Conservation (phyloP, 2,329 filamentous ascomycete genomes). For the Monilinia aucupariae region DNA sequence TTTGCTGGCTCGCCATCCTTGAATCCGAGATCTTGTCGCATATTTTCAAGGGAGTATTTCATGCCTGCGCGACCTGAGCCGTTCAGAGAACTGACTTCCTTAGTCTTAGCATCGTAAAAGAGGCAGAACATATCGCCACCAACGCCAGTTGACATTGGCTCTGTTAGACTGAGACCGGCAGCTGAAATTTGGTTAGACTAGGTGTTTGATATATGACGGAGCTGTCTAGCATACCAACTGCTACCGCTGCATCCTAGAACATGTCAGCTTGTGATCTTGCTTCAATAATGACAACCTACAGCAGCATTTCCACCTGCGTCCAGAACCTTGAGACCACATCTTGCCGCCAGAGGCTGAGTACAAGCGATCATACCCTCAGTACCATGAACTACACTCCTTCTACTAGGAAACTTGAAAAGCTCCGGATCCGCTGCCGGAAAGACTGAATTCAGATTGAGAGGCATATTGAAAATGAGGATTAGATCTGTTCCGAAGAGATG, state of each 20-base stretch:
- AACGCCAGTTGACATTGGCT: constrained; percentile 88
- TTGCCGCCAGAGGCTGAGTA: constrained; percentile 82
- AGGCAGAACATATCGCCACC: constrained; percentile 72
- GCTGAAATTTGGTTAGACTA: constrained; percentile 45
- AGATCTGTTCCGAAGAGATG: background rate
- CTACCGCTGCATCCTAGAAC: constrained; percentile 83
- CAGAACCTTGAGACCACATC: constrained; percentile 81
- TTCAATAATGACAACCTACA: constrained; percentile 46
- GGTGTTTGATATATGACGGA: background rate
- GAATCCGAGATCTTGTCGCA: constrained; percentile 65
- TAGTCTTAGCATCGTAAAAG: constrained; percentile 45
- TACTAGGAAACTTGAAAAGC: constrained; percentile 66
- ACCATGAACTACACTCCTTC: constrained; percentile 88
- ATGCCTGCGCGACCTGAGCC: constrained; percentile 80
- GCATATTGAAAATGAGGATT: constrained; percentile 26
- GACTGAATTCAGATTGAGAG: constrained; percentile 34
- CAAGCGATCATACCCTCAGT: constrained; percentile 87
- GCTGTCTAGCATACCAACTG: constrained; percentile 57
- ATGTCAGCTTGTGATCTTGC: constrained; percentile 18
- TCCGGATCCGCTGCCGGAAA: constrained; percentile 34
- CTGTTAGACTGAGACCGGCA: constrained; percentile 86
- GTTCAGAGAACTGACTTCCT: constrained; percentile 80
- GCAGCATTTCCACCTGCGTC: constrained; percentile 87
- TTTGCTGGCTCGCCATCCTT: constrained; percentile 48
- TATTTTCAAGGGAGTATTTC: constrained; percentile 61